Conservation (phyloP, 1,284 basidiomycete species). For the Cryptococcus jaspeensis region DNA sequence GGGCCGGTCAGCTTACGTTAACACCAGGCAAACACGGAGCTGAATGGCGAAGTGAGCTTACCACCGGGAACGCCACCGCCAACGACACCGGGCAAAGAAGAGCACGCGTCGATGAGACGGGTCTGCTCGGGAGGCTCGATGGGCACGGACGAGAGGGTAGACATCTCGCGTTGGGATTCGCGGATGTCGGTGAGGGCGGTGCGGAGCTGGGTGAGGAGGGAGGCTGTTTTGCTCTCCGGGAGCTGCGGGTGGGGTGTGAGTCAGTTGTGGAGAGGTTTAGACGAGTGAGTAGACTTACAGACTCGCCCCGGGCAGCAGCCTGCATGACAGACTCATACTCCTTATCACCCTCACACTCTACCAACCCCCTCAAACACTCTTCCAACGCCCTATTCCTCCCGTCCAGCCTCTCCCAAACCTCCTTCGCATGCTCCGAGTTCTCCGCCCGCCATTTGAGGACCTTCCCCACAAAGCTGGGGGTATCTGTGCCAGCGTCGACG, state of each 20-base stretch:
- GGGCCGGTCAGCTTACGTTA: not conserved
- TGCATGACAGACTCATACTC: constrained; percentile 33
- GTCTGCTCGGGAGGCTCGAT: constrained; percentile 93
- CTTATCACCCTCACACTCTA: constrained; percentile 34
- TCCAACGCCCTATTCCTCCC: constrained; percentile 43
- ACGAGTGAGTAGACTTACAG: not conserved
- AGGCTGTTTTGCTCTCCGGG: not conserved
- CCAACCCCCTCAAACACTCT: constrained; percentile 32
- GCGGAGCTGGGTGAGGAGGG: not conserved
- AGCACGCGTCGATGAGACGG: constrained; percentile 75
- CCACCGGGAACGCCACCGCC: constrained; percentile 96
- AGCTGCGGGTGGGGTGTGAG: not conserved
- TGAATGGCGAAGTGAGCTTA: constrained; percentile 18
- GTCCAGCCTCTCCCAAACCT: constrained; percentile 69
- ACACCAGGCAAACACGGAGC: not conserved
- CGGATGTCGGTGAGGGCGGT: constrained; percentile 64
- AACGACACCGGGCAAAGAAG: constrained; percentile 75
- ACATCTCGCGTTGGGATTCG: constrained; percentile 81
- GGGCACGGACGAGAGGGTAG: constrained; percentile 71
- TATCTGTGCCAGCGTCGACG: constrained; percentile 89
- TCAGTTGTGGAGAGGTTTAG: not conserved
- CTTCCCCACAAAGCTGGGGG: constrained; percentile 83
- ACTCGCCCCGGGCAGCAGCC: not conserved
- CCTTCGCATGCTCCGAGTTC: constrained; percentile 61
- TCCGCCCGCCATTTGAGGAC: constrained; percentile 82